Evolutionary conservation across 2,329 filamentous ascomycete species (phyloP), one percentile per base, ranked within the genome.

Genomic region (Ophiostoma tasmaniense): DNA sequence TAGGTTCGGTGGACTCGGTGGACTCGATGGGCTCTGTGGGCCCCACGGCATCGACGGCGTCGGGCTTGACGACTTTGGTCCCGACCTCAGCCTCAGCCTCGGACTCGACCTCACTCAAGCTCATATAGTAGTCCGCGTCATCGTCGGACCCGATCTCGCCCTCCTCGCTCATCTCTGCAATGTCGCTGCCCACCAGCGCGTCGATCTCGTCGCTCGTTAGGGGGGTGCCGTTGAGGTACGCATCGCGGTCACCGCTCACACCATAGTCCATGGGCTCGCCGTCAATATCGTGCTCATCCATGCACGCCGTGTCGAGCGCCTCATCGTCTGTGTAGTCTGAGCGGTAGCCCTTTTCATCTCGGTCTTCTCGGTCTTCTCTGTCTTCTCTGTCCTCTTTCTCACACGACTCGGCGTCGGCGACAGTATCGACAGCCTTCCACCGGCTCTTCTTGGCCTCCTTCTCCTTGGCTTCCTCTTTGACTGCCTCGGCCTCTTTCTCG

Each of bases 341-440:
- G 13, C 70, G 69, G 68, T 73, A 73, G 17, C 52, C 70, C 22
- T 28, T 66, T 28, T 74, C 71, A 64, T 72, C 65, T 13, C 2
- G 74, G 74, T 10, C 42, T n/a, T 64, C 11, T n/a, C 52, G 17
- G 11, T 50, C 2, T 35, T 45, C 42, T 14, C 11, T 45, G 42
- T 20, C 6, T 17, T 13, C 4, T 20, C 10, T 13, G 39, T 45
- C 39, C 10, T 14, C 14, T 45, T 14, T 45, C n/a, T n/a, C n/a
- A n/a, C n/a, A n/a, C 2, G 11, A 33, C 2, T 33, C 64, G 2
- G 25, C 8, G 2, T 59, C 61, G 25, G 70, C 71, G 20, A 68
- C 67, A 17, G 73, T 80, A 70, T 85, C 84, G 25, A 85, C 81
- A 30, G 80, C 76, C 76, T 86, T 85, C 82, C 83, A 87, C 67